Evolutionary conservation across 345 rosid genomes (phyloP).

Genomic region (Brassica juncea): DNA sequence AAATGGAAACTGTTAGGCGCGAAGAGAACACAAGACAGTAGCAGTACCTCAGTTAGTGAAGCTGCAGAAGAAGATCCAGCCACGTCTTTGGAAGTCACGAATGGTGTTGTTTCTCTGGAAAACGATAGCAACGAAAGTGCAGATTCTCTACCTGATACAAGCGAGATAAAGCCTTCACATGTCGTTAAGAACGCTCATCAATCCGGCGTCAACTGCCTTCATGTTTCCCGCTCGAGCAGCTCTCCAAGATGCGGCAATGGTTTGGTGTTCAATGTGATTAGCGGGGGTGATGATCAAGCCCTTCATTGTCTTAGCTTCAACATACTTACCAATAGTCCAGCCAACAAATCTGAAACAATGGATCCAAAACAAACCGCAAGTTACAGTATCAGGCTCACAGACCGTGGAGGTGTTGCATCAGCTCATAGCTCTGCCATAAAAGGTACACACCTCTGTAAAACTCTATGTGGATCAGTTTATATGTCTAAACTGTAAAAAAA

Average conservation of each 20-base stretch:
- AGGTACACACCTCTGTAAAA: constrained; percentile 49
- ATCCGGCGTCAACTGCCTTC: constrained; percentile 89
- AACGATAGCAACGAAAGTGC: constrained; percentile 33
- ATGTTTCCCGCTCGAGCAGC: constrained; percentile 53
- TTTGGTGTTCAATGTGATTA: constrained; percentile 54
- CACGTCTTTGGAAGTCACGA: constrained; percentile 24
- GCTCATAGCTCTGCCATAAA: constrained; percentile 90
- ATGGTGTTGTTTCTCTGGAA: constrained; percentile 26
- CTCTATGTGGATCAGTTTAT: too few species aligned
- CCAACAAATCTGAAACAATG: constrained; percentile 30
- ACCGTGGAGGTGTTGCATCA: constrained; percentile 52
- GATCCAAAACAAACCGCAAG: constrained; percentile 41
- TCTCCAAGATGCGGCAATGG: constrained; percentile 36
- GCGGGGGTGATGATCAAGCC: constrained; percentile 98
- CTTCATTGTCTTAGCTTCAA: constrained; percentile 60
- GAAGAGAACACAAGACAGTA: constrained; percentile 32
- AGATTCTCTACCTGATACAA: constrained; percentile 46
- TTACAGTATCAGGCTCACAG: constrained; percentile 46
- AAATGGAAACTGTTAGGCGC: constrained; percentile 61
- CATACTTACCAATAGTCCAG: constrained; percentile 13
- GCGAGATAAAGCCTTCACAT: constrained; percentile 61
- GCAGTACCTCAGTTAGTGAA: constrained; percentile 19
- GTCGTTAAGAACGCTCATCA: constrained; percentile 64
- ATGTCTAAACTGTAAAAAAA: too few species aligned
- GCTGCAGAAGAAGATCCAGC: constrained; percentile 33